These are phyloP conservation scores for Morella rubra DNA, from an alignment of 306 rosid species.

Conservation along the genomic window DNA sequence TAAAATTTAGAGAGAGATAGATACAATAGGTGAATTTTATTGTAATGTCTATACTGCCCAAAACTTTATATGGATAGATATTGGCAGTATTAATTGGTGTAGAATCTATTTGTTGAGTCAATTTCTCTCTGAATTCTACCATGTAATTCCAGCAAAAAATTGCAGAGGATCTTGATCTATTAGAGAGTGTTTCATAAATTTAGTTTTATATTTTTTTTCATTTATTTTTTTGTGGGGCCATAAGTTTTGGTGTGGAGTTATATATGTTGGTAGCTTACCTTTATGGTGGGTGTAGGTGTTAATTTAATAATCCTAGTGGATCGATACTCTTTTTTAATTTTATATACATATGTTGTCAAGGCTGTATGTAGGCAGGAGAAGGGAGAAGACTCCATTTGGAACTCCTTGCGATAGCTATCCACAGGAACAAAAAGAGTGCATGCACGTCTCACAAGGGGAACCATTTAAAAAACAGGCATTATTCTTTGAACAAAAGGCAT, in stretches of 20 bases:
- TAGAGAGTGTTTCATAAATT: too few relatives aligned
- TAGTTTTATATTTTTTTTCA: too few relatives aligned
- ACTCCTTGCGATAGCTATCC: background rate
- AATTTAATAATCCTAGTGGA: background rate
- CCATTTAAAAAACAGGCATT: too few relatives aligned
- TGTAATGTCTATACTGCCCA: too few relatives aligned
- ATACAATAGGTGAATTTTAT: background rate
- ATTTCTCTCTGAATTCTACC: too few relatives aligned
- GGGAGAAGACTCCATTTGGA: background rate
- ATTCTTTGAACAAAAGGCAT: background rate
- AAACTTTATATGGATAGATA: too few relatives aligned
- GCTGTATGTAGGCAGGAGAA: background rate
- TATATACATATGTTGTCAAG: background rate
- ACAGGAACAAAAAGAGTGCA: background rate
- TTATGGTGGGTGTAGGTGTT: background rate
- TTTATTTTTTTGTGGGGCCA: background rate
- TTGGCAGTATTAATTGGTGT: too few relatives aligned
- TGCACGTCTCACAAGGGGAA: slow-evolving; percentile 2
- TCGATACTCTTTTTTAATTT: too few relatives aligned
- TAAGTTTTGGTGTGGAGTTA: background rate
- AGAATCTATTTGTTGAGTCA: too few relatives aligned
- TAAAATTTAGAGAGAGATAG: background rate
- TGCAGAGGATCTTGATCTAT: too few relatives aligned
- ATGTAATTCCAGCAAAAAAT: too few relatives aligned
- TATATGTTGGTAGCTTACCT: background rate